Base-by-base conservation (phyloP, 2,329 filamentous ascomycete genomes). In the Emergomyces pasteurianus region DNA sequence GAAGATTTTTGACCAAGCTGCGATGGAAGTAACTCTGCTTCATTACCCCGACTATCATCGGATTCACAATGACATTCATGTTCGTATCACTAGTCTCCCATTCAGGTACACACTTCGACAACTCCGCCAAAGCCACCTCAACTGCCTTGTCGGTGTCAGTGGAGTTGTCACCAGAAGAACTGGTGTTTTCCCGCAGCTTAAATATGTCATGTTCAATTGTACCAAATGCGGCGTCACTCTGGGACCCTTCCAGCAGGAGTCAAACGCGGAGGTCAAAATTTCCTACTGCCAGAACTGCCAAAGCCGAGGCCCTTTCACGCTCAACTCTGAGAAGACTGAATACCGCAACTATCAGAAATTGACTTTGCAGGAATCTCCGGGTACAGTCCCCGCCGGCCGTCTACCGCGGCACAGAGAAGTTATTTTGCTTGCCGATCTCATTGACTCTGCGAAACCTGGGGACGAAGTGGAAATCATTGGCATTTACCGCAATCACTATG, bases 271-370 rank as follows among this genome's bases (percentile, higher is more conserved):
- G 74, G 92, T 99, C 71, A 96, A 92, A 77, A 90, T 99, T 67
- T 90, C 89, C 0, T 99, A 89, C 79, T 99, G 94, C 73, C 92
- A 96, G 72, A 94, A 89, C 72, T 99, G 94, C 76, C 92, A 97
- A 76, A 95, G 90, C 46, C 86, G 90, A 47, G 94, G 94, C 0
- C 95, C 94, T 0, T 99, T 99, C 71, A 95, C 87, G 0, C 80
- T 99, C 66, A 97, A 97, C 77, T 94, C 91, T 3, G 94, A 97
- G 73, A 95, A 96, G 80, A 99, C 94, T 0, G 89, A 99, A 18
- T 99, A 99, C 77, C 88, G 94, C 64, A 99, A 99, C 75, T 99
- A 96, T 76, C 94, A 99, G 74, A 99, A 96, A 72, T 80, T 99
- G 68, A 99, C 94, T 0, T 82, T 99, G 14, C 94, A 99, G 71